Evolutionary conservation across 2,329 filamentous ascomycete species (phyloP), one percentile per base, ranked within the genome.

Genomic region (Cordyceps cateniannulata): DNA sequence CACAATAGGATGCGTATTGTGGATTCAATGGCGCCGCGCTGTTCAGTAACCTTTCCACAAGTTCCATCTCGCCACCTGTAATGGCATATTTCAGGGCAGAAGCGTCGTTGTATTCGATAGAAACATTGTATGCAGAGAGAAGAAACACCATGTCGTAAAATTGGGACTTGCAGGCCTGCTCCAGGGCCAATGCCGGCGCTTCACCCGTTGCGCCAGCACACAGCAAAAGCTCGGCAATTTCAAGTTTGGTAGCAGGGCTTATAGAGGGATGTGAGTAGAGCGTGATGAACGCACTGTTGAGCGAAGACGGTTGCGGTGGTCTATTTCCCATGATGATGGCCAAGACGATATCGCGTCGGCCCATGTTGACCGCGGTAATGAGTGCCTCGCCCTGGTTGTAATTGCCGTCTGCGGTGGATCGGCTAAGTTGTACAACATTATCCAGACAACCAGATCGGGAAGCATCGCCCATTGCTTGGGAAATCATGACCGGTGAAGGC

Each of bases 151-250:
- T 81, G 45, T 83, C 80, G 60, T 80, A 75, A 62, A 81, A 84
- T 48, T 80, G 77, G 2, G 74, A 75, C 7, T 76, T 72, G 56
- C 78, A 79, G 0, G 82, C 79, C 35, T 78, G 72, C 7, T 80
- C 70, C 1, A 86, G 71, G 0, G 79, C 81, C 32, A 73, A 70
- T 0, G 81, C 76, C 1, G 83, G 70, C 1, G 75, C 71, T 16
- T 82, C 77, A 1, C 84, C 84, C 14, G 75, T 72, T 1, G 83
- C 83, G 0, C 84, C 84, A 1, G 81, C 83, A 58, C 83, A 85
- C 1, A 87, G 73, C 1, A 87, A 67, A 3, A 84, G 71, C 66
- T 87, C 83, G 0, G 80, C 75, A 63, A 86, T 72, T 2, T 76
- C 75, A 47, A 82, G 70, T 65, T 81, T 84, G 35, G 79, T 77